A percentile compares a stretch with the other conserved stretches of the same genome.
phyloP scores from a whole-genome alignment of 2,329 filamentous ascomycete genomes.

The Arthrobotrys sphaeroides region DNA sequence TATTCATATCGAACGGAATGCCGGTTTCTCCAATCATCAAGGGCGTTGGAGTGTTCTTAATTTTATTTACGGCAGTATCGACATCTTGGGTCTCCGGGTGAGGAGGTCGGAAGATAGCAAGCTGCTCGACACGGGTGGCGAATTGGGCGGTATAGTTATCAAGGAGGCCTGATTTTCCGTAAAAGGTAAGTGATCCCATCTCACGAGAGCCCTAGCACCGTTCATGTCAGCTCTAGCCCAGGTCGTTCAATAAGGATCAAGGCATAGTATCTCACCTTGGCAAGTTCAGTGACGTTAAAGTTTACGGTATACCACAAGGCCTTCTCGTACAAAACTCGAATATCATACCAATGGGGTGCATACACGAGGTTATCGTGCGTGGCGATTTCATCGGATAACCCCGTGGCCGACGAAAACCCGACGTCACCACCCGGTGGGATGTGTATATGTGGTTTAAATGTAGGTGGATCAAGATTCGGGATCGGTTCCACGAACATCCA shows the following conservation, averaged over 20 bases:
- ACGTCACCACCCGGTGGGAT: conserved; percentile 56
- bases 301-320: conserved; percentile 61
- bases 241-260: background rate
- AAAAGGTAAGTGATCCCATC: conserved; percentile 59
- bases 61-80: conserved; percentile 36
- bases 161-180: conserved; percentile 61
- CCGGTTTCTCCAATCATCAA: conserved; percentile 63
- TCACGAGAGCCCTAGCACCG: conserved; percentile 55
- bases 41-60: conserved; percentile 59
- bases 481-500: conserved; percentile 63
- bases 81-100: conserved; percentile 46
- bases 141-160: conserved; percentile 62
- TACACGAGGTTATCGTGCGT: conserved; percentile 61
- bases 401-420: conserved; percentile 55
- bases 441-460: conserved; percentile 58
- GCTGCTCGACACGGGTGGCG: conserved; percentile 60
- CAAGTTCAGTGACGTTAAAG: conserved; percentile 62
- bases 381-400: conserved; percentile 56
- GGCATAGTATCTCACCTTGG: conserved; percentile 18
- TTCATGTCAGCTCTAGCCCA: background rate
- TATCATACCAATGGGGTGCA: conserved; percentile 63
- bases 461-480: conserved; percentile 63
- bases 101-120: conserved; percentile 57
- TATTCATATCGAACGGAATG: conserved; percentile 63
- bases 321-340: conserved; percentile 64